Evolutionary conservation across 108 stramenopile species (phyloP), one percentile per base, ranked within the genome.

Genomic region (Cyclotella baltica): DNA sequence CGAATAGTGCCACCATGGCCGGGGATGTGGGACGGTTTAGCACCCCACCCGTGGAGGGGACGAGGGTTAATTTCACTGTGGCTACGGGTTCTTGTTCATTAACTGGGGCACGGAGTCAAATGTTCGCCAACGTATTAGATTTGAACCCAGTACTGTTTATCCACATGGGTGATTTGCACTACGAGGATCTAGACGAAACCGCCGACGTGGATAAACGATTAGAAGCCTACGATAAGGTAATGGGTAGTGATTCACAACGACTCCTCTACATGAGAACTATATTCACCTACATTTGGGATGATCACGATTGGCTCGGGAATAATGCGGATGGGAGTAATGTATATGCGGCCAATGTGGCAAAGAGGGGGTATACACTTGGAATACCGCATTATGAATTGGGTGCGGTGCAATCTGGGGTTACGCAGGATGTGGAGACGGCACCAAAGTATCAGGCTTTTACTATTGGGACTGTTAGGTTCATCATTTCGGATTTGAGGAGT

Each of bases 261-360:
- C 33, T 73, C 19, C 69, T 89, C 11, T 87, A 69, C 72, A 83
- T 67, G 71, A 63, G 76, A 31, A 78, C 75, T 3, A 71, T 75
- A 8, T 73, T 89, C 25, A 16, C 84, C 9, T 89, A 86, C 76
- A 87, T 85, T 51, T 89, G 82, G 81, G 86, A 89, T 63, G 88
- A 89, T 73, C 88, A 87, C 57, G 88, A 89, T 70, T 89, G 76
- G 77, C 57, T 89, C 19, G 86, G 84, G 35, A 85, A 86, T 50
- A 76, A 88, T 59, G 28, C 56, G n/a, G 84, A 72, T 50, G 72
- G 67, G 18, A 40, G 62, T n/a, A 53, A 79, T 62, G 43, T n/a
- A n/a, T 75, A 61, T 0, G 83, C 78, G 13, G 46, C 67, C 0
- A 36, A 57, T 37, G 59, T 82, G 0, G 87, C 87, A 22, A 75